Evolutionary conservation across 2,329 filamentous ascomycete species (phyloP), one percentile per base, ranked within the genome.

Genomic region (Chalara sp.): DNA sequence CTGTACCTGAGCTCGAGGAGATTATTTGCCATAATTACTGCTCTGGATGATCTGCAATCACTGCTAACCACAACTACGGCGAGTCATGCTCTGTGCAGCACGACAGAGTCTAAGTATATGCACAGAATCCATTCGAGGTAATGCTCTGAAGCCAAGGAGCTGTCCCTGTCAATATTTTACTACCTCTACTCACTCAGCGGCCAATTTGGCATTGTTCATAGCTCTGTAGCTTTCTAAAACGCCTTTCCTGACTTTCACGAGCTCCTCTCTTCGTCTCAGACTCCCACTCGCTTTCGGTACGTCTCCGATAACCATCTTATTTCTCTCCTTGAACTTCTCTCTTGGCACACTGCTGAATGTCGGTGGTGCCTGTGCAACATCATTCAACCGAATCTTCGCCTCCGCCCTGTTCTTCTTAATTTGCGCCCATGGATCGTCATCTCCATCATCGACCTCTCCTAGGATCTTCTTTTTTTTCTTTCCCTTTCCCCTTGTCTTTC

Each of bases 201-300:
- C 50, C 45, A 39, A 52, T 33, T 61, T 77, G 53, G 72, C 72
- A 37, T 75, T 75, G 82, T 89, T 89, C 72, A 88, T 72, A 57
- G 77, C 77, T 54, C 87, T 73, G 66, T 92, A 92, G 42, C 80
- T 76, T 58, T 87, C 84, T 51, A 92, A 82, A n/a, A 91, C 81
- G 49, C 78, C 81, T 64, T 76, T 76, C 56, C 87, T 75, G 59
- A 85, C 81, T 46, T 72, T 78, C n/a, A 83, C 81, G 52, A 92
- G 64, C 68, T 89, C 86, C 63, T 89, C 86, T 67, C 86, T 76
- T 65, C 81, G 76, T 63, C 83, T 78, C 69, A 91, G 70, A 72
- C 84, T 88, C 11, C 86, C 87, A 37, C 80, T 83, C 3, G 76
- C 71, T 59, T 81, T 81, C 6, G 87, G 87, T 42, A 90, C 78